These are phyloP conservation scores for Geoglossum glabrum DNA, from an alignment of 495 filamentous ascomycete genomes.

Conservation along the genomic window DNA sequence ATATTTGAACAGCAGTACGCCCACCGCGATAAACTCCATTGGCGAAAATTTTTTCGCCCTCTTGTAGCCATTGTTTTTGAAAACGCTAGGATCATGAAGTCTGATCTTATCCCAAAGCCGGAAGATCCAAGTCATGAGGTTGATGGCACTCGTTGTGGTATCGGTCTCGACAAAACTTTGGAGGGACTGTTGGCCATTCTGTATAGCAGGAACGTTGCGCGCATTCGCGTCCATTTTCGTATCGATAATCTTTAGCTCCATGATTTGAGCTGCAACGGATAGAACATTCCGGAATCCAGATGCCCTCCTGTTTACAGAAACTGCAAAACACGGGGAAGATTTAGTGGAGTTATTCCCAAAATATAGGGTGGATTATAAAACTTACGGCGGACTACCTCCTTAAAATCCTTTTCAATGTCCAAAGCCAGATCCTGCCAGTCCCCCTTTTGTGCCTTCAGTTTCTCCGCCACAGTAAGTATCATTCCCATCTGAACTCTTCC, in stretches of 20 bases:
- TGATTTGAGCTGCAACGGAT: not conserved
- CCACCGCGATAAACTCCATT: constrained; percentile 24
- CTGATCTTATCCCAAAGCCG: constrained; percentile 12
- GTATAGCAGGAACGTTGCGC: not conserved
- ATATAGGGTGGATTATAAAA: constrained; percentile 6
- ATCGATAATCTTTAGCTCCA: not conserved
- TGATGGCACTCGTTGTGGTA: not conserved
- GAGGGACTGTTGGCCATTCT: not conserved
- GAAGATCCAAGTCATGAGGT: constrained; percentile 5
- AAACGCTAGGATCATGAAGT: constrained; percentile 7
- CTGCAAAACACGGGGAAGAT: not conserved
- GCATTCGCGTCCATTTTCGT: constrained; percentile 2
- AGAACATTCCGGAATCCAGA: constrained; percentile 4
- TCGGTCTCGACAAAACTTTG: too few relatives aligned
- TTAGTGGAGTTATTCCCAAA: not conserved
- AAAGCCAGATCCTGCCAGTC: constrained; percentile 24
- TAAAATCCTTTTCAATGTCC: constrained; percentile 22
- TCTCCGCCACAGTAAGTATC: constrained; percentile 26
- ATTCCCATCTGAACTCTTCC: constrained; percentile 27
- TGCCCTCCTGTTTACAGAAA: not conserved
- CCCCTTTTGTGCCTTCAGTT: constrained; percentile 25
- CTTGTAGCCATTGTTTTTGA: not conserved
- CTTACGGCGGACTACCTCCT: constrained; percentile 17
- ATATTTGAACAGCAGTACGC: constrained; percentile 22
- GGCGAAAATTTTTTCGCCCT: constrained; percentile 20